Base-by-base conservation (phyloP, 2,329 filamentous ascomycete species). In the Monilinia laxa region DNA sequence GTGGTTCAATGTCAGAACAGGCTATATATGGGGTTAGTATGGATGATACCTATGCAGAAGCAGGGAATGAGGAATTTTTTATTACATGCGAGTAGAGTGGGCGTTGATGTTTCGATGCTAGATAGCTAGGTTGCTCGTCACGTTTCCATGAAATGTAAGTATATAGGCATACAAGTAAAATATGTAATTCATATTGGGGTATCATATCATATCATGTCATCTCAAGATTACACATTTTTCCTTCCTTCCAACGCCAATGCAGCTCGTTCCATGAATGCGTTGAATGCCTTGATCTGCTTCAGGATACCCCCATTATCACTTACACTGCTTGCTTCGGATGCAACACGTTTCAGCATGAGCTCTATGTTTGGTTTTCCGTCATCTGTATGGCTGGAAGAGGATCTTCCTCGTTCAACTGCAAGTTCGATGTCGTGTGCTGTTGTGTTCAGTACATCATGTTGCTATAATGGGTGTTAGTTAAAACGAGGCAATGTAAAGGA, bases 341-440 rank as follows among this genome's bases (percentile, higher is more conserved):
- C 79, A 6, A 89, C 78, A 35, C 80, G 80, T n/a, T 83, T 82
- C 42, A 88, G 79, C 11, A 83, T 74, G 45, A 88, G 76, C 72
- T 88, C 86, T 0, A 87, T 79, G 53, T 87, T 87, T 47, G 80
- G 80, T 59, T 86, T 76, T 56, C 76, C 75, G 69, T 83, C 83
- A 69, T 83, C 78, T 69, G 80, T 80, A 18, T 75, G 74, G 70
- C 82, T 83, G 67, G 82, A 77, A 68, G 80, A 80, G 1, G 82
- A 83, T 31, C 81, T 81, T 5, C 80, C 79, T 51, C 82, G 81
- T 55, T 81, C 80, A 58, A 83, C 79, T 0, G 83, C 85, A 23
- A 88, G 76, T 63, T 89, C 86, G 65, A 89, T 82, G 67, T 88
- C 84, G 70, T 89, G 83, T 81, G 89, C 84, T 9, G 82, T 76